Percentiles rank a stretch among this genome's conserved stretches.
Evolutionary conservation across 495 filamentous ascomycete species (phyloP).

Genomic region (Neurospora intermedia): DNA sequence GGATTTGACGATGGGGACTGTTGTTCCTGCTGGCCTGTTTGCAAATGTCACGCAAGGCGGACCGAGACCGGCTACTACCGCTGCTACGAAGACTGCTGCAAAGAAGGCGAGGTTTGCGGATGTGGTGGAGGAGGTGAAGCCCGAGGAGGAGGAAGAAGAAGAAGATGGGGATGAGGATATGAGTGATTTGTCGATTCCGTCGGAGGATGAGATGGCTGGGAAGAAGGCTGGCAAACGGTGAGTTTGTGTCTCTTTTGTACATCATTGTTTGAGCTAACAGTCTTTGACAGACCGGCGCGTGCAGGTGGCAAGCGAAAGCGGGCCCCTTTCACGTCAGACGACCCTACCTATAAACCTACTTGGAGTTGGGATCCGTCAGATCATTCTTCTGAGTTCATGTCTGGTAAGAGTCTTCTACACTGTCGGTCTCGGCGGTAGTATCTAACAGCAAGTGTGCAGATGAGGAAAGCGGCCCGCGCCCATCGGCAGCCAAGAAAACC

Average conservation of each 20-base stretch:
- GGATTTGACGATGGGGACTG: neutral
- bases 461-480: neutral
- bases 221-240: neutral
- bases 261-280: neutral
- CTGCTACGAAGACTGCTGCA: neutral
- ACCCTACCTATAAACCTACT: neutral
- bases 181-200: neutral
- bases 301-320: neutral
- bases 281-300: neutral
- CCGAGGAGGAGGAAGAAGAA: neutral
- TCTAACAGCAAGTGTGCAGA: neutral
- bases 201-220: neutral
- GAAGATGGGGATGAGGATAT: neutral
- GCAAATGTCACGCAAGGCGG: neutral
- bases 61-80: neutral
- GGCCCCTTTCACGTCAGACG: neutral
- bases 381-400: neutral
- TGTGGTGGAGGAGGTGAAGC: neutral
- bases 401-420: neutral
- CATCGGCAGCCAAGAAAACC: neutral
- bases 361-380: neutral
- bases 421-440: neutral
- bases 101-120: neutral
- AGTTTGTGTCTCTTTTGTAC: neutral
- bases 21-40: neutral